These are phyloP conservation scores for Speleostelium caveatum DNA, from an alignment of 78 protist species.

Conservation along the genomic window DNA sequence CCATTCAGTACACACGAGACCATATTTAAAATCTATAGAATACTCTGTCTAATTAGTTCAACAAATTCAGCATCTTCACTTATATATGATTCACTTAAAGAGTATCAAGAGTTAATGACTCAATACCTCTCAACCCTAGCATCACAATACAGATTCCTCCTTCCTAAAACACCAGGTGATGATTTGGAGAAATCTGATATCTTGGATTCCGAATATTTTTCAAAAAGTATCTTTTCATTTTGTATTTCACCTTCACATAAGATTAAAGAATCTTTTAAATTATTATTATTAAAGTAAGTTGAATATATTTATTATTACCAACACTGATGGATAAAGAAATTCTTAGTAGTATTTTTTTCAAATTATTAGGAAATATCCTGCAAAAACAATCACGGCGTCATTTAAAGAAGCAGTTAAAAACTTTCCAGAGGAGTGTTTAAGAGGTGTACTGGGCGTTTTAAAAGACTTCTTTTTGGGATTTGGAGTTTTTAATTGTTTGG, in stretches of 20 bases:
- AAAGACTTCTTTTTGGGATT: slow-evolving; percentile 19
- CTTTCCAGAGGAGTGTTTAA: not conserved
- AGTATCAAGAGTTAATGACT: slow-evolving; percentile 6
- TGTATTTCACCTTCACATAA: not conserved
- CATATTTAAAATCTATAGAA: slow-evolving; percentile 17
- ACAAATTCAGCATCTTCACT: not conserved
- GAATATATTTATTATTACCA: not conserved
- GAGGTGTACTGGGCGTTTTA: slow-evolving; percentile 23
- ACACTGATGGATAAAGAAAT: not conserved
- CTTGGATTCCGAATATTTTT: slow-evolving; percentile 16
- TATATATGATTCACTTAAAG: not conserved
- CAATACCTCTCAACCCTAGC: not conserved
- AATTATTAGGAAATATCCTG: not conserved
- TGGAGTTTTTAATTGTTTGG: not conserved
- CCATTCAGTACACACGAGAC: slow-evolving; percentile 26
- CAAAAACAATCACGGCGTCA: slow-evolving; percentile 16
- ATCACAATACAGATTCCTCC: not conserved
- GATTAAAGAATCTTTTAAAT: not conserved
- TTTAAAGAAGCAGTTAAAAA: not conserved
- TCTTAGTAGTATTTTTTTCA: not conserved
- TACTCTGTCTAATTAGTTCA: not conserved
- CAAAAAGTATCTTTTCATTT: slow-evolving; percentile 23
- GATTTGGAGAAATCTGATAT: not conserved
- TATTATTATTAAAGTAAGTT: slow-evolving; percentile 6
- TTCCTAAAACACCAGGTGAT: not conserved